Conservation (phyloP, 2,329 filamentous ascomycete genomes). For the Colletotrichum somersetense region DNA sequence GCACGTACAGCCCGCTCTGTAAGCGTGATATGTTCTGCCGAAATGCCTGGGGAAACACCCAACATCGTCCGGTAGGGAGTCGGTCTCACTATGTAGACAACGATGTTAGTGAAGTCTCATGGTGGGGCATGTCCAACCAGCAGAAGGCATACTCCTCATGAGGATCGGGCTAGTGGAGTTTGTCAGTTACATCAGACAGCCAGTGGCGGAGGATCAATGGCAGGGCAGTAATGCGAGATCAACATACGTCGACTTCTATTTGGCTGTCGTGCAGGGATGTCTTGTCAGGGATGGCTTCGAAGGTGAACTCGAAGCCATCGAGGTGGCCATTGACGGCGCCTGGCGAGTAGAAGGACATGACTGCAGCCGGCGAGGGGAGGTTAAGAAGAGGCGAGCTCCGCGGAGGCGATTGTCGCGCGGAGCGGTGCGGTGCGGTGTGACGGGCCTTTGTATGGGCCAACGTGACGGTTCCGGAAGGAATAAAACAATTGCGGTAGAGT, state of each 20-base stretch:
- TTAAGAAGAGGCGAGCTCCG: not conserved
- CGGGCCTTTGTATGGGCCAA: constrained; percentile 22
- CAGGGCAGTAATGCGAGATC: not conserved
- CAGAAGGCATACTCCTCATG: constrained; percentile 38
- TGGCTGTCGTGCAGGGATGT: constrained; percentile 41
- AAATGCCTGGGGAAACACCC: constrained; percentile 57
- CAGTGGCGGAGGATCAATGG: constrained; percentile 9
- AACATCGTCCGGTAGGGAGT: constrained; percentile 58
- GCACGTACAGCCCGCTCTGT: constrained; percentile 60
- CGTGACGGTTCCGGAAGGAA: constrained; percentile 26
- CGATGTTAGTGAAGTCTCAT: constrained; percentile 3
- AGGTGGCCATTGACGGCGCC: constrained; percentile 31
- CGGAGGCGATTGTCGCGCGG: not conserved
- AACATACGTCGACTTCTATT: constrained; percentile 40
- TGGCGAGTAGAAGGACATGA: constrained; percentile 36
- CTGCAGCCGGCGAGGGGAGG: constrained; percentile 1
- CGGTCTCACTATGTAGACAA: constrained; percentile 46
- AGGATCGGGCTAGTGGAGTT: constrained; percentile 35
- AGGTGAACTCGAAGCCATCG: constrained; percentile 42
- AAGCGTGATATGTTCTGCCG: constrained; percentile 62
- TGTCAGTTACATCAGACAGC: constrained; percentile 37
- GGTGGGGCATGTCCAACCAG: not conserved
- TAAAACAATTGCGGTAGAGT: constrained; percentile 29
- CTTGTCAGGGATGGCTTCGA: constrained; percentile 41
- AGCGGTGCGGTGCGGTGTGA: not conserved